phyloP scores from a whole-genome alignment of 2,329 filamentous ascomycete species.

The Cyphellophora attinorum region DNA sequence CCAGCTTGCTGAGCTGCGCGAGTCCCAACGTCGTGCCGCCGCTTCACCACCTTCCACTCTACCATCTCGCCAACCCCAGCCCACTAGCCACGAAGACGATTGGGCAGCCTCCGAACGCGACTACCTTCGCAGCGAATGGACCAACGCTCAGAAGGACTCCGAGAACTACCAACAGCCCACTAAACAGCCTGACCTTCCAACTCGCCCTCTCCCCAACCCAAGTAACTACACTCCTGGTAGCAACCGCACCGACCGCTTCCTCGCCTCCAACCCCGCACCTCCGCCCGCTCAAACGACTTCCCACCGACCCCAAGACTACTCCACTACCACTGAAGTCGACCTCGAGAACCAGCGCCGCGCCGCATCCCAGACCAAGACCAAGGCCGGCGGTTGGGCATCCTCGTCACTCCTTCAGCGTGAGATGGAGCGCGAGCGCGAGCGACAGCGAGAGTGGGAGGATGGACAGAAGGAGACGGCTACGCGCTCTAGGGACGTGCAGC shows the following conservation, averaged over 20 bases:
- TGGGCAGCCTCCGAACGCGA: slow-evolving; percentile 53
- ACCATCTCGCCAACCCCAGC: slow-evolving; percentile 5
- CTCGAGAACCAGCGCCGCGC: slow-evolving; percentile 44
- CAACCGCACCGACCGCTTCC: slow-evolving; percentile 46
- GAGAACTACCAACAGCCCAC: slow-evolving; percentile 2
- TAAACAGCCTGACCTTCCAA: slow-evolving; percentile 1
- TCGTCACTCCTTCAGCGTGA: slow-evolving; percentile 56
- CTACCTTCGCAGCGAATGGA: slow-evolving; percentile 48
- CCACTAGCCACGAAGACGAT: slow-evolving; percentile 43
- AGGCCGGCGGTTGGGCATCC: slow-evolving; percentile 51
- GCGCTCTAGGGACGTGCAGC: slow-evolving; percentile 35
- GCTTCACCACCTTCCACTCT: not conserved
- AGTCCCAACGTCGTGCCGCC: slow-evolving; percentile 44
- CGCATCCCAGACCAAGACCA: slow-evolving; percentile 47
- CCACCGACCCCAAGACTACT: slow-evolving; percentile 36
- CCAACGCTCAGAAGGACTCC: slow-evolving; percentile 27
- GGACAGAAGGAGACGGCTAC: slow-evolving; percentile 42
- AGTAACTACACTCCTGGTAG: slow-evolving; percentile 24
- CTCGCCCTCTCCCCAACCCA: slow-evolving; percentile 36
- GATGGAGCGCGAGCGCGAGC: slow-evolving; percentile 57
- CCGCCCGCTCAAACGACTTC: slow-evolving; percentile 25
- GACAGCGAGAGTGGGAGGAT: slow-evolving; percentile 57
- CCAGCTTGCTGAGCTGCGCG: slow-evolving; percentile 57
- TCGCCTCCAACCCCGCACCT: slow-evolving; percentile 46
- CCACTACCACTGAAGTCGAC: slow-evolving; percentile 45